Evolutionary conservation across 768 basidiomycete species (phyloP).

Genomic region (Boletus rufocinnamomeus): DNA sequence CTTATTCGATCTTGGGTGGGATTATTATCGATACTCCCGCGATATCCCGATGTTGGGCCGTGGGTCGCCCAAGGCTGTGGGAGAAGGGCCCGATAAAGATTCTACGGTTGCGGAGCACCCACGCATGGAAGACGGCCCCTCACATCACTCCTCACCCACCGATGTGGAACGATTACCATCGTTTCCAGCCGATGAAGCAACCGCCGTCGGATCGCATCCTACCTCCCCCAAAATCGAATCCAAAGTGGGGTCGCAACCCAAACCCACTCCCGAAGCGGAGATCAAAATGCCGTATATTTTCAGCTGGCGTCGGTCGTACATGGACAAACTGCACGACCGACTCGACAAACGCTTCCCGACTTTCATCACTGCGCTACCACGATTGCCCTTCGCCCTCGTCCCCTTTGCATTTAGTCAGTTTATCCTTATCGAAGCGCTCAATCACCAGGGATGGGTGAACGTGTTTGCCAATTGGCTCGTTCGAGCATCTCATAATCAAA

Average conservation of each 20-base stretch:
- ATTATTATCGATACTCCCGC: slow-evolving; percentile 48
- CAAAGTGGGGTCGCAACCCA: neutral
- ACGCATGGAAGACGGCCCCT: neutral
- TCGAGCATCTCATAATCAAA: slow-evolving; percentile 42
- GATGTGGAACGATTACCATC: neutral
- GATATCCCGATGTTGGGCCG: slow-evolving; percentile 24
- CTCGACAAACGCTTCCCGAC: slow-evolving; percentile 62
- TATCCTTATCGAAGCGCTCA: slow-evolving; percentile 85
- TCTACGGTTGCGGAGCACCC: neutral
- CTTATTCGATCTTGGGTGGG: slow-evolving; percentile 62
- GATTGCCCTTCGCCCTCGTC: slow-evolving; percentile 78
- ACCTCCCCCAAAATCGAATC: neutral
- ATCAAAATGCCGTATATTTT: neutral
- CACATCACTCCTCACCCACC: neutral
- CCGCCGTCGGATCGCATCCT: neutral
- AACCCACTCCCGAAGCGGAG: neutral
- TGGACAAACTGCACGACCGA: neutral
- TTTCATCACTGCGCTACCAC: slow-evolving; percentile 59
- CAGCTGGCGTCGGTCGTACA: neutral
- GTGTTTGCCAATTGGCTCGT: slow-evolving; percentile 74
- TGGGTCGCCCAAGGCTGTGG: neutral
- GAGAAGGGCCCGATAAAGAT: neutral
- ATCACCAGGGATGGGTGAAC: slow-evolving; percentile 83
- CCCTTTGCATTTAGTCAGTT: slow-evolving; percentile 96
- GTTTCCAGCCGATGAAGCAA: slow-evolving; percentile 7